These are phyloP conservation scores for Fusarium dimerum DNA, from an alignment of 2,329 filamentous ascomycete genomes.

Conservation along the genomic window DNA sequence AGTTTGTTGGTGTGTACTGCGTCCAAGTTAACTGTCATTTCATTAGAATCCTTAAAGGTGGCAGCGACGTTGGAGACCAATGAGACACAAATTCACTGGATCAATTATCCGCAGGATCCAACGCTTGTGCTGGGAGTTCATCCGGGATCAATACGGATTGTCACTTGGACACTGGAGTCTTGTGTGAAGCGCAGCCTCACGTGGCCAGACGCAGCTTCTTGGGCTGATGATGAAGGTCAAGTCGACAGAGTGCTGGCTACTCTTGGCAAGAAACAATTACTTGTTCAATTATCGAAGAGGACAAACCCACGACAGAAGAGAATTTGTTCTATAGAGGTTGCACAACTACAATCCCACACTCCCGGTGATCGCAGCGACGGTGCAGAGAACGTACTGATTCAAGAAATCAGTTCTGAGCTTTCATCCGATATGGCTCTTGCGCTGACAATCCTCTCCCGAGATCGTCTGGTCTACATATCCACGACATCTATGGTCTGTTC, in stretches of 20 bases:
- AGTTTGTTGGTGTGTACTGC: background rate
- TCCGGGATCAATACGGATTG: background rate
- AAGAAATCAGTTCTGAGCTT: background rate
- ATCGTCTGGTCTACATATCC: conserved; percentile 22
- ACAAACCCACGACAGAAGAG: background rate
- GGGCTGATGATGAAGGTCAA: background rate
- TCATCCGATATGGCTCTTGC: conserved; percentile 9
- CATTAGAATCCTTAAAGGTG: background rate
- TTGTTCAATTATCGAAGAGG: background rate
- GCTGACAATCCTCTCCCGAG: conserved; percentile 16
- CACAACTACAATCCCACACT: background rate
- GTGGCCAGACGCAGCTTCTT: background rate
- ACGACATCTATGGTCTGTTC: conserved; percentile 19
- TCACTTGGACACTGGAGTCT: background rate
- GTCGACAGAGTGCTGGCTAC: conserved; percentile 23
- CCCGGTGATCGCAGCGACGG: background rate
- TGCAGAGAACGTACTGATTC: background rate
- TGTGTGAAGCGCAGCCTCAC: background rate
- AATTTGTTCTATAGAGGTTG: background rate
- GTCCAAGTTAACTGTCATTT: background rate
- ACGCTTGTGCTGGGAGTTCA: background rate
- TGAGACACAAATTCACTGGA: background rate
- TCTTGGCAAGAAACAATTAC: conserved; percentile 20
- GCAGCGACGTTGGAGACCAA: background rate
- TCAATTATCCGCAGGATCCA: background rate